Evolutionary conservation across 306 rosid genomes (phyloP), one percentile per base, ranked within the genome.

Genomic region (Pueraria montana): DNA sequence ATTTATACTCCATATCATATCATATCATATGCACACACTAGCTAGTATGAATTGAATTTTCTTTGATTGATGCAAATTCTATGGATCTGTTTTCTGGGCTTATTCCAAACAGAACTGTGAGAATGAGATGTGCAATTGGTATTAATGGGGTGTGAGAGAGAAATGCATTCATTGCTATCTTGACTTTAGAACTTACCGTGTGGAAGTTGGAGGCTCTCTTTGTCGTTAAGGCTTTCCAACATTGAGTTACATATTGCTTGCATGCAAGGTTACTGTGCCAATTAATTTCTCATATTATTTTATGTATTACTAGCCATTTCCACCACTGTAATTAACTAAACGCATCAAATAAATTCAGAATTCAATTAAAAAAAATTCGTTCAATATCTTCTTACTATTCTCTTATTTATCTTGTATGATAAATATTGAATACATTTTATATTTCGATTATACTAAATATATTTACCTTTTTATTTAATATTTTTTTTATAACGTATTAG

Each of bases 201-300:
- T 80, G 82, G 83, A 59, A 80, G 71, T 80, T 80, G 79, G 72
- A 46, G 11, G 42, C 70, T 86, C 89, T 77, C 91, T 88, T 88
- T 88, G 86, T 86, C 91, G 84, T 88, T 59, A 88, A 88, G 91
- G 55, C 63, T 83, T 78, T 61, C 87, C 88, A 86, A 88, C 68
- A 88, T 88, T 81, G 86, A 86, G 86, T 88, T 81, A 23, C 50
- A 84, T 52, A 53, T 86, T 87, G 87, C 87, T 84, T 87, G 84
- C 49, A 16, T 56, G 74, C 62, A 62, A 73, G 84, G 86, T 84
- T 77, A 65, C 43, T 72, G 67, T 36, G 11, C 23, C 0, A 2
- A 34, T 79, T 64, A 10, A 77, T 30, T 52, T 55, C 1, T 73
- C 65, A 32, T 24, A 3, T 14, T 46, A 8, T 18, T 45, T 26